A percentile compares a stretch with the other conserved stretches of the same genome.
phyloP scores from a whole-genome alignment of 352 stramenopile species.

The Phytopythium montanum region DNA sequence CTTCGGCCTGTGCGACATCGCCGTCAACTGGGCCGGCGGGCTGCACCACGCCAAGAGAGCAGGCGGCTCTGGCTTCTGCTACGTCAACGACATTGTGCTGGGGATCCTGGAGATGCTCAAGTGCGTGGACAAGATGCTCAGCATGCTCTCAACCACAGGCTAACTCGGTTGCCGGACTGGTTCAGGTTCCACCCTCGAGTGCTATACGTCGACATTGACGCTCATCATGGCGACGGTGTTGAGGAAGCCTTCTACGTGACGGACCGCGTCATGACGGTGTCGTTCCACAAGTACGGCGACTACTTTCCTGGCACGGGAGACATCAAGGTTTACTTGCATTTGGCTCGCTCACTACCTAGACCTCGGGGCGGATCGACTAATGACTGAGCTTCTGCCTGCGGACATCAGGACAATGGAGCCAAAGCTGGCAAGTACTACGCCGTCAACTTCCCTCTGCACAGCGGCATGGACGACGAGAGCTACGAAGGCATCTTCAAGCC shows the following conservation, averaged over 20 bases:
- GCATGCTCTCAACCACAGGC: neutral
- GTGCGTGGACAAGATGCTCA: conserved; percentile 29
- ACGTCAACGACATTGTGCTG: conserved; percentile 98
- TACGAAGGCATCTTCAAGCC: conserved; percentile 98
- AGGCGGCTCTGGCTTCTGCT: conserved; percentile 93
- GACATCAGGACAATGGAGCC: conserved; percentile 92
- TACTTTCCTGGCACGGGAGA: conserved; percentile 98
- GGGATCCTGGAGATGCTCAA: conserved; percentile 98
- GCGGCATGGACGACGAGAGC: conserved; percentile 95
- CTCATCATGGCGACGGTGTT: conserved; percentile 98
- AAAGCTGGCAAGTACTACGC: conserved; percentile 94
- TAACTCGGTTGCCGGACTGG: neutral
- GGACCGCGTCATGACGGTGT: conserved; percentile 99
- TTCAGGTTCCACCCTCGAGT: conserved; percentile 88
- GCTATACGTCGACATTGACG: conserved; percentile 99
- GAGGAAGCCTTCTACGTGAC: conserved; percentile 96
- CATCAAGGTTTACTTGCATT: conserved; percentile 37
- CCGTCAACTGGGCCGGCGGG: conserved; percentile 97
- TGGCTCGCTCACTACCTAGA: too few species aligned
- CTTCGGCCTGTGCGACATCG: conserved; percentile 93
- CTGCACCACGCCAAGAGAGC: conserved; percentile 98
- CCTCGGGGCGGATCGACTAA: too few species aligned
- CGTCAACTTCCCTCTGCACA: conserved; percentile 96
- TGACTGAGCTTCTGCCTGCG: too few species aligned
- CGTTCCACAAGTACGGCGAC: conserved; percentile 99